phyloP scores from a whole-genome alignment of 495 filamentous ascomycete genomes.

The Neurospora sp. region DNA sequence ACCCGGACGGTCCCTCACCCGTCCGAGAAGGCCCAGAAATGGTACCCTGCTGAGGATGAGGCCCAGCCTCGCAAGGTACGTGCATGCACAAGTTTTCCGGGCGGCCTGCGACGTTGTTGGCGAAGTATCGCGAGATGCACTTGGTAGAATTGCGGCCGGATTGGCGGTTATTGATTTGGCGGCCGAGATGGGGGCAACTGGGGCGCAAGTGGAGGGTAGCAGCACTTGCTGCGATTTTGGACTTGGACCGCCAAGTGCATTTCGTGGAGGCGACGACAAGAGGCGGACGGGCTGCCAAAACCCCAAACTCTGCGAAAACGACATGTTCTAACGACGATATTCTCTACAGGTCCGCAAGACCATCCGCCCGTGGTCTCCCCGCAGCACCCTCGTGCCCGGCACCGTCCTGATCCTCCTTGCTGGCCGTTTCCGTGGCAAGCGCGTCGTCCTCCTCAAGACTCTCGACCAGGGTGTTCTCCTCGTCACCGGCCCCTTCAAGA shows the following conservation, averaged over 20 bases:
- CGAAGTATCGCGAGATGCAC: constrained; percentile 4
- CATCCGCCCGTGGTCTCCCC: constrained; percentile 71
- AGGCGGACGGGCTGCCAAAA: background rate
- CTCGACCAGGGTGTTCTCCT: constrained; percentile 95
- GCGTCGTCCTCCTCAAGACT: constrained; percentile 95
- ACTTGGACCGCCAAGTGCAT: background rate
- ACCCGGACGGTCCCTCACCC: constrained; percentile 76
- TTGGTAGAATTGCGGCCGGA: constrained; percentile 8
- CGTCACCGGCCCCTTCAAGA: constrained; percentile 98
- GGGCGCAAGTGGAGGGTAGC: background rate
- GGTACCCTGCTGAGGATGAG: constrained; percentile 97
- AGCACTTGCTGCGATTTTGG: background rate
- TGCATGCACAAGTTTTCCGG: constrained; percentile 20
- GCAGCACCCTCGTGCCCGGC: constrained; percentile 81
- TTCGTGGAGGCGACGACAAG: background rate
- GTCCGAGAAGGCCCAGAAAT: constrained; percentile 92
- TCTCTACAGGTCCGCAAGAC: constrained; percentile 80
- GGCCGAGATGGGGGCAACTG: constrained; percentile 2
- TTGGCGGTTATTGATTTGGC: background rate
- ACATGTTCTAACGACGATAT: constrained; percentile 17
- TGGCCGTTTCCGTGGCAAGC: constrained; percentile 99
- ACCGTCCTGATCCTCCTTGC: constrained; percentile 96
- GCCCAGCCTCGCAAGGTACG: constrained; percentile 84
- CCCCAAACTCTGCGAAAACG: background rate
- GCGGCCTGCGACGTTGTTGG: constrained; percentile 1